Evolutionary conservation across 2,329 filamentous ascomycete species (phyloP), one percentile per base, ranked within the genome.

Genomic region (Exophiala alcalophila): DNA sequence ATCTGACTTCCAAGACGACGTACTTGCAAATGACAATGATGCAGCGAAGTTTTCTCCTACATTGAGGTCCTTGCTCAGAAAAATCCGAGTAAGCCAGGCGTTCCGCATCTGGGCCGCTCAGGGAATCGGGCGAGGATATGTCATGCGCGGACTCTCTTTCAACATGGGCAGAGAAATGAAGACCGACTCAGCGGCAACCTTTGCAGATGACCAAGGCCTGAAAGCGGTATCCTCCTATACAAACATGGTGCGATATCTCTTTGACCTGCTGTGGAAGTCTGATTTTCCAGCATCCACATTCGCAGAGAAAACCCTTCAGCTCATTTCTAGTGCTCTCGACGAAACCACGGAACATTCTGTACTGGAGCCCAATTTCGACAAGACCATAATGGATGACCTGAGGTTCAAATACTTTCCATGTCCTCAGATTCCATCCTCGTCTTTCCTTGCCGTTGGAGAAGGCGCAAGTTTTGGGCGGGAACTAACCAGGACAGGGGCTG

Each of bases 21-120:
- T 89, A 20, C 72, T 94, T 18, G 78, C 78, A 19, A 73, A 72
- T 1, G 87, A 94, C 59, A 60, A 73, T 11, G 72, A 80, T 29
- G 82, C 87, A 8, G 62, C 78, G 9, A 62, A 67, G 1, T 79
- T 83, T 58, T 78, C 81, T 2, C 69, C 80, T 9, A 77, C 81
- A 12, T 73, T 96, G 0, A 92, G 84, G 82, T 81, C 83, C 59
- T 89, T 85, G 28, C 85, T 88, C 54, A 73, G 77, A 44, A 72
- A 77, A n/a, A 70, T 75, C 25, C 68, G 76, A 2, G 70, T 83
- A 11, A 84, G 81, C 42, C 68, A 77, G 18, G 76, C 80, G 11
- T 96, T 92, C 60, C 69, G 88, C 1, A 69, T 86, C 1, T 98
- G 94, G 94, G 85, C 86, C 30, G 90, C 86, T 3, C 78, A 83